These are phyloP conservation scores for Laetiporus sulphureus DNA, from an alignment of 1,284 basidiomycete genomes.

Conservation along the genomic window DNA sequence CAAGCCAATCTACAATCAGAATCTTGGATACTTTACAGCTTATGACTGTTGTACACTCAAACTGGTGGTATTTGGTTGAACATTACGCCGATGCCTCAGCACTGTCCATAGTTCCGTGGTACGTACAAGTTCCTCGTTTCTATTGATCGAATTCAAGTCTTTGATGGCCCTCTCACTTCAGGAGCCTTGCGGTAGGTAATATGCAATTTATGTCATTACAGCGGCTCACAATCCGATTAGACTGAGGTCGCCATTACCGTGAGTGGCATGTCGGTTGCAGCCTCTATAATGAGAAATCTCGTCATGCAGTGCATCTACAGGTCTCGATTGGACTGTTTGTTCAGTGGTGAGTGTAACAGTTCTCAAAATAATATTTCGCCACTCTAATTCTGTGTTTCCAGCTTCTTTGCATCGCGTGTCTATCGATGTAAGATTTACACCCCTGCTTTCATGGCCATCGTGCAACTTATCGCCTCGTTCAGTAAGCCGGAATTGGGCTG, in stretches of 20 bases:
- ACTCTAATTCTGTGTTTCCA: neutral
- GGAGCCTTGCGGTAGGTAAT: constrained; percentile 6
- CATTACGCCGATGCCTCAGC: constrained; percentile 1
- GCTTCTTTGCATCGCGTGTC: constrained; percentile 7
- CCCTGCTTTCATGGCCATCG: neutral
- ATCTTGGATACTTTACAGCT: constrained; percentile 3
- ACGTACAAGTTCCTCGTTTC: neutral
- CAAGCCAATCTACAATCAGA: neutral
- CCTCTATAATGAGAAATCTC: neutral
- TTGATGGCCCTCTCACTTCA: neutral
- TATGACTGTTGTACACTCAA: constrained; percentile 4
- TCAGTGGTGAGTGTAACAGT: neutral
- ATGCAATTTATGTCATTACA: neutral
- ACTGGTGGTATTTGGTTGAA: constrained; percentile 7
- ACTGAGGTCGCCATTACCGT: no score
- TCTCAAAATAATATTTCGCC: neutral
- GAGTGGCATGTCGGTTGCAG: no score
- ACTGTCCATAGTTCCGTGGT: constrained; percentile 3
- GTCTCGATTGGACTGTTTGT: constrained; percentile 5
- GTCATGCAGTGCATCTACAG: neutral
- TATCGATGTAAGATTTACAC: constrained; percentile 1
- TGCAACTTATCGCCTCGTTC: neutral
- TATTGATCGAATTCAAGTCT: neutral
- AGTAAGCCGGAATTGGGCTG: constrained; percentile 2
- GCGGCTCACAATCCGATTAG: no score